Base-by-base conservation (phyloP, 768 basidiomycete genomes). In the Lentinula lateritia region DNA sequence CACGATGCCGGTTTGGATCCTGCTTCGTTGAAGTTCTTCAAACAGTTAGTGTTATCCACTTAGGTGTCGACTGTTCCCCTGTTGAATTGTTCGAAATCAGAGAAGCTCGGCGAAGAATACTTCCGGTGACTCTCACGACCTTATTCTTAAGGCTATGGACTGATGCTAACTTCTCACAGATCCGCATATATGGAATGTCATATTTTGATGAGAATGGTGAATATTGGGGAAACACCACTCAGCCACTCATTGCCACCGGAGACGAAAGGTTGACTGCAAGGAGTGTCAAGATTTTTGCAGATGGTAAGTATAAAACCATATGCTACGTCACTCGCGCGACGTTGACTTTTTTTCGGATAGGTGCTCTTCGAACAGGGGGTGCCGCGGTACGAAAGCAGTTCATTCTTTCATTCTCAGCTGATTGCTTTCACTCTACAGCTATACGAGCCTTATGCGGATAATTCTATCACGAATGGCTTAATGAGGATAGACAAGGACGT, bases 331-430 rank as follows among this genome's bases (percentile, higher is more conserved):
- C 62, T 52, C 28, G 64, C 52, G 34, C 41, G 60, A 15, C 34
- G 13, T 18, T n/a, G 38, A 62, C 36, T n/a, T 1, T 52, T 39
- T 59, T 42, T 39, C 52, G 42, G n/a, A 60, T 61, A 90, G 89
- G 93, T 61, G 95, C 94, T 35, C 76, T 97, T 41, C 84, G 95
- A 36, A 89, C 89, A n/a, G 89, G 92, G 61, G 95, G 94, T 50
- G 93, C 95, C 50, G 94, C 95, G 46, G 89, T 89, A 74, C 71
- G 78, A 68, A 28, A 15, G 6, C 50, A 15, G 55, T 23, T 52
- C 60, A 36, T 34, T 0, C 9, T 32, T 54, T 50, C 50, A 32
- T 61, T 16, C 36, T n/a, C 28, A 32, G 35, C 50, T 56, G 55
- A 56, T 43, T 56, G n/a, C 7, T 56, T 9, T 41, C 55, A 56